phyloP scores from a whole-genome alignment of 495 filamentous ascomycete species.

The Trichoderma asperelloides region DNA sequence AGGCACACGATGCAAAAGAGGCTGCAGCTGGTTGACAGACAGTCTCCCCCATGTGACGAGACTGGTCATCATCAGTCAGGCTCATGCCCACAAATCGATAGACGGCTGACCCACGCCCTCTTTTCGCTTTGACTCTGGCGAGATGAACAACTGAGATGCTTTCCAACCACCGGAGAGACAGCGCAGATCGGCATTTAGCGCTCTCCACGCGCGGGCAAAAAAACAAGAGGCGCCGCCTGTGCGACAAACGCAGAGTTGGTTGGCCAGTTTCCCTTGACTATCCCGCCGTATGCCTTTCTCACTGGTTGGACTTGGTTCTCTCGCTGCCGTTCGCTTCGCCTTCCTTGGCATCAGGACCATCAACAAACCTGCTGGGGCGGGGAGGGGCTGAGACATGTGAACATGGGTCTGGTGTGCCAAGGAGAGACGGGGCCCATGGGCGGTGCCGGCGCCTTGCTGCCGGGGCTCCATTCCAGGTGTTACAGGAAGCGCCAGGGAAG shows the following conservation, averaged over 20 bases:
- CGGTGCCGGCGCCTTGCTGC: neutral
- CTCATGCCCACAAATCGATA: constrained; percentile 3
- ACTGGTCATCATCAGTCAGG: neutral
- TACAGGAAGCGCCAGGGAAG: constrained; percentile 2
- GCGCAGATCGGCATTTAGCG: neutral
- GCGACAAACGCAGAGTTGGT: neutral
- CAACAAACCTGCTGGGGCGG: neutral
- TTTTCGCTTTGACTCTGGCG: neutral
- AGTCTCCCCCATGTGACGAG: neutral
- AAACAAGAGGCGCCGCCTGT: neutral
- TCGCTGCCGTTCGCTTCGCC: neutral
- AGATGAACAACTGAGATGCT: neutral
- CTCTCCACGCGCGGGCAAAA: neutral
- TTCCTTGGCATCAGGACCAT: neutral
- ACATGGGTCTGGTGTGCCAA: neutral
- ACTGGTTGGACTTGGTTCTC: neutral
- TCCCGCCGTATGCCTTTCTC: no score
- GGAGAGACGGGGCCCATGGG: neutral
- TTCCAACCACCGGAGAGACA: neutral
- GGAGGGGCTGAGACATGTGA: neutral
- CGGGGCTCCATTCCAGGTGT: neutral
- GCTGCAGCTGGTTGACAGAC: no score
- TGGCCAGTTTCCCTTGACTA: neutral
- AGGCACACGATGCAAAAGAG: neutral
- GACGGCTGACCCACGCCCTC: constrained; percentile 1